phyloP scores from a whole-genome alignment of 1,139 yeast genomes.

The Citeromyces hawaiiensis region DNA sequence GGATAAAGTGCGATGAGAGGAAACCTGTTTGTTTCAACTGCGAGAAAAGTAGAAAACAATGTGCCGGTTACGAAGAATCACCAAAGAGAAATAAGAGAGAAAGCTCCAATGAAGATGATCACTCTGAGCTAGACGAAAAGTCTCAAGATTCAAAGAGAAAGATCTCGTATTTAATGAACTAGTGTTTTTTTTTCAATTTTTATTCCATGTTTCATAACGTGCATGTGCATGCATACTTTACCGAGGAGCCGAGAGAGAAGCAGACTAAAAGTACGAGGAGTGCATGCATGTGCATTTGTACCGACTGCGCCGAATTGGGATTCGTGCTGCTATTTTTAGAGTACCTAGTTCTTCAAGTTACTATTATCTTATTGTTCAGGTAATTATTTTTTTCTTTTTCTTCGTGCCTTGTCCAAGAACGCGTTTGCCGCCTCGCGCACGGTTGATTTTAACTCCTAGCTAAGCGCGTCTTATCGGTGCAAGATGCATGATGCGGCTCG shows the following conservation, averaged over 20 bases:
- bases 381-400: too few species aligned
- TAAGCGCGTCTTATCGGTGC: too few species aligned
- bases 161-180: not conserved
- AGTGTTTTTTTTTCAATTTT: not conserved
- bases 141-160: not conserved
- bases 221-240: not conserved
- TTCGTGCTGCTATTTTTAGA: too few species aligned
- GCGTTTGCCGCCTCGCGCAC: too few species aligned
- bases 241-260: not conserved
- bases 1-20: slow-evolving; percentile 66
- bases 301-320: not conserved
- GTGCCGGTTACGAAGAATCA: slow-evolving; percentile 44
- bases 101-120: not conserved
- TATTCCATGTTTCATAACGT: not conserved
- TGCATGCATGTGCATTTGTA: not conserved
- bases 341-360: too few species aligned
- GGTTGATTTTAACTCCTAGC: too few species aligned
- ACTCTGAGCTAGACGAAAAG: not conserved
- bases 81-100: not conserved
- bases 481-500: too few species aligned
- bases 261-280: too few species aligned
- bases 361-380: too few species aligned
- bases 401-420: too few species aligned
- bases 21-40: slow-evolving; percentile 68
- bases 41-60: slow-evolving; percentile 53